Evolutionary conservation across 345 rosid genomes (phyloP), one percentile per base, ranked within the genome.

Genomic region (Populus ilicifolia): DNA sequence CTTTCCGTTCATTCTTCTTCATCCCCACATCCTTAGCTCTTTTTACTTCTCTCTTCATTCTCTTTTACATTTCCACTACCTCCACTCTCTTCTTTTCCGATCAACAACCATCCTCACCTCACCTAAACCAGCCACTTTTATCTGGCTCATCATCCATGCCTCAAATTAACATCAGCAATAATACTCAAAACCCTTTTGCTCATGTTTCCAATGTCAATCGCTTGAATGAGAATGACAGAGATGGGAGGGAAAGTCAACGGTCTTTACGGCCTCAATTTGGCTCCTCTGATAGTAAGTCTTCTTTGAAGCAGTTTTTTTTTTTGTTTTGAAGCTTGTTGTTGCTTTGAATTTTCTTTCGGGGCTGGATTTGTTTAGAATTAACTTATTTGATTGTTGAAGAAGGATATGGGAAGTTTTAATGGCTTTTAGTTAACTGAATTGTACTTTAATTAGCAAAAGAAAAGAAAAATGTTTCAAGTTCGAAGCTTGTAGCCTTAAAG

Each of bases 21-120:
- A 43, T 88, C 11, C 89, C 93, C 75, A 75, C 93, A 13, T 61
- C 80, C 78, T 72, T 90, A 70, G 90, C 89, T 75, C 88, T 90
- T 77, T 23, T 82, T 30, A 81, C 93, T 54, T 75, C 85, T 54
- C 79, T 88, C 66, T 72, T 82, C 77, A 70, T 90, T 78, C 83
- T 90, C 76, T 68, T 87, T 70, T 83, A 88, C 75, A 73, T 90
- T 76, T 87, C 77, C 85, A 70, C 82, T 9, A 87, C 93, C 46
- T 85, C 91, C 20, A 77, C 64, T 77, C 75, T 89, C 79, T 83
- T 80, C 85, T 73, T 56, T 71, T 10, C 80, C 33, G 71, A 77
- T 56, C 75, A 61, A 0, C 69, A 12, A 38, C 78, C 74, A 61
- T 71, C 71, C 72, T 66, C n/a, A 59, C 77, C 65, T 71, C 65